A percentile compares a stretch with the other conserved stretches of the same genome.
These are phyloP conservation scores for Pythium biforme DNA, from an alignment of 352 stramenopile genomes.

Conservation along the genomic window DNA sequence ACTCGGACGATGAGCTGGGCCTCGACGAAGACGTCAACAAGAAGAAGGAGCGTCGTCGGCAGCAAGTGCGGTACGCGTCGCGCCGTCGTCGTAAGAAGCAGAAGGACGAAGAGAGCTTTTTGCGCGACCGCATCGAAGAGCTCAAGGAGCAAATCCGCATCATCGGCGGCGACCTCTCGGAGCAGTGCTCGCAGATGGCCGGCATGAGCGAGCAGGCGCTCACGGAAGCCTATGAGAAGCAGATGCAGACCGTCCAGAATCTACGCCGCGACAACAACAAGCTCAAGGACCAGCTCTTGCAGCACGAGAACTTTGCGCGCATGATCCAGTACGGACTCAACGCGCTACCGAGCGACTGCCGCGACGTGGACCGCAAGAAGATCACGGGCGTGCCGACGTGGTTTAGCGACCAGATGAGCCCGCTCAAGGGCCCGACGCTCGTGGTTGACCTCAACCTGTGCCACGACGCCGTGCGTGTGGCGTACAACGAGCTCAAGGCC, in stretches of 20 bases:
- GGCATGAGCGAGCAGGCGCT: constrained; percentile 79
- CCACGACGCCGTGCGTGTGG: constrained; percentile 74
- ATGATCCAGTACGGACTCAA: constrained; percentile 86
- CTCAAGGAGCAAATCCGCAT: constrained; percentile 85
- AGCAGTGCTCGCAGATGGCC: constrained; percentile 80
- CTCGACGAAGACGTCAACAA: constrained; percentile 49
- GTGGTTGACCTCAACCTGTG: constrained; percentile 77
- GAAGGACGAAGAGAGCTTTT: constrained; percentile 80
- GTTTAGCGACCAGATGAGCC: constrained; percentile 82
- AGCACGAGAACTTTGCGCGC: constrained; percentile 83
- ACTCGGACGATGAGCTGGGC: constrained; percentile 40
- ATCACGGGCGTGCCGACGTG: constrained; percentile 69
- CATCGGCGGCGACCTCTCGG: constrained; percentile 71
- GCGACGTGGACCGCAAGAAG: constrained; percentile 78
- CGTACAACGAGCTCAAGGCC: constrained; percentile 76
- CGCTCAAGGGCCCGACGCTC: constrained; percentile 68
- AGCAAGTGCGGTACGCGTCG: constrained; percentile 80
- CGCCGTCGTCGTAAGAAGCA: constrained; percentile 80
- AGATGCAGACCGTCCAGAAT: constrained; percentile 78
- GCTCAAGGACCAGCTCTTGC: constrained; percentile 75
- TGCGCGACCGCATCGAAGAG: constrained; percentile 79
- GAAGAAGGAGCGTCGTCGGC: constrained; percentile 78
- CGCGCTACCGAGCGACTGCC: constrained; percentile 69
- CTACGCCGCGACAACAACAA: constrained; percentile 85
- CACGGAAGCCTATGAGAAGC: constrained; percentile 79